These are phyloP conservation scores for Flaveria linearis DNA, from an alignment of 129 eudicot genomes.

Conservation along the genomic window DNA sequence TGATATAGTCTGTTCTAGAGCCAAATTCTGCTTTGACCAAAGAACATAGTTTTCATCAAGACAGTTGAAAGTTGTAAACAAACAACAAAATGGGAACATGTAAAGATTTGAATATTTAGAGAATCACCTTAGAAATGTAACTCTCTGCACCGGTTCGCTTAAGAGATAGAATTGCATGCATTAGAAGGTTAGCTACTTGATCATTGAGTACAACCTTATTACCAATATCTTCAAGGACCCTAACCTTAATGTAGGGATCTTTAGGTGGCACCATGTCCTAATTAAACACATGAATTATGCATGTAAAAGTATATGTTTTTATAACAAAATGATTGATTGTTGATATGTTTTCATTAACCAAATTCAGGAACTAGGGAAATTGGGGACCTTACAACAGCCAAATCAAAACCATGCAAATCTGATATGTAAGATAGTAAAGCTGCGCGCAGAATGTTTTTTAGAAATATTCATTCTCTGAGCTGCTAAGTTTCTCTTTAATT, in stretches of 20 bases:
- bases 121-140: constrained; percentile 66
- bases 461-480: constrained; percentile 70
- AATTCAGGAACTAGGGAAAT: not conserved
- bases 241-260: constrained; percentile 96
- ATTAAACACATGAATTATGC: too few relatives aligned
- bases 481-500: constrained; percentile 72
- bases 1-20: not conserved
- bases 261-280: constrained; percentile 66
- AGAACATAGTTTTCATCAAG: constrained; percentile 35
- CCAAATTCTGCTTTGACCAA: constrained; percentile 20
- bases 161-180: constrained; percentile 81
- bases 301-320: constrained; percentile 25
- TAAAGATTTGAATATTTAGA: not conserved
- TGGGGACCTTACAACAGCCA: too few relatives aligned
- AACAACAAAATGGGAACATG: not conserved
- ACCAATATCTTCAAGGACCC: constrained; percentile 92
- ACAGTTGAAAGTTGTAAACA: not conserved
- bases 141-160: constrained; percentile 83
- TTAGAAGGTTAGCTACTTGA: constrained; percentile 68
- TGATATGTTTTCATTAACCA: constrained; percentile 24
- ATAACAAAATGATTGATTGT: constrained; percentile 1
- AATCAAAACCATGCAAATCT: constrained; percentile 65
- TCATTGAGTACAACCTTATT: constrained; percentile 56
- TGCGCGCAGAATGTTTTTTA: constrained; percentile 51
- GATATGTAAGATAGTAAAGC: constrained; percentile 65